These are phyloP conservation scores for Oryza meyeriana DNA, from an alignment of 176 grass and related monocot species.

Conservation along the genomic window DNA sequence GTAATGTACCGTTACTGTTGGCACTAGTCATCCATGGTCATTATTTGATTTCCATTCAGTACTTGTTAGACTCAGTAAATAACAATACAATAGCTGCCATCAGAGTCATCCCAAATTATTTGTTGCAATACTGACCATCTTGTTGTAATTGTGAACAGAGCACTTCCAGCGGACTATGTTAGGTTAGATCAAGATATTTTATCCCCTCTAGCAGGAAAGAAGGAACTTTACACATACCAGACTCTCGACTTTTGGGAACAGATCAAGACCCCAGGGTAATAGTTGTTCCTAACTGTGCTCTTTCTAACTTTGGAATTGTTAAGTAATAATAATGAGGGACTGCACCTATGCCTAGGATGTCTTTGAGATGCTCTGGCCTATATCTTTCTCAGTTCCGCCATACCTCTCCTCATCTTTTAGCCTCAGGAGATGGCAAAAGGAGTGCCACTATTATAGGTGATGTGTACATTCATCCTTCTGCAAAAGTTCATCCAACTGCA, in stretches of 20 bases:
- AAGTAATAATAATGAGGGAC: constrained; percentile 6
- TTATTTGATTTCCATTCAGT: neutral
- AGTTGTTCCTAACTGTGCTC: neutral
- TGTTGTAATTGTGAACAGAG: constrained; percentile 63
- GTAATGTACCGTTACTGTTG: neutral
- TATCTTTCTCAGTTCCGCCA: constrained; percentile 80
- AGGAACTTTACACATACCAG: constrained; percentile 88
- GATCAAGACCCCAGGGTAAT: constrained; percentile 96
- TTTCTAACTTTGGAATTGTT: constrained; percentile 10
- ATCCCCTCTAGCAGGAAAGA: constrained; percentile 96
- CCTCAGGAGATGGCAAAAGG: constrained; percentile 72
- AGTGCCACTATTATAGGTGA: constrained; percentile 76
- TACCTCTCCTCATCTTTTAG: constrained; percentile 82
- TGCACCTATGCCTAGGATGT: constrained; percentile 69
- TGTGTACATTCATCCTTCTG: constrained; percentile 97
- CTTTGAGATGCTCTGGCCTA: constrained; percentile 89
- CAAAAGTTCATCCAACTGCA: constrained; percentile 95
- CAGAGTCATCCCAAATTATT: neutral
- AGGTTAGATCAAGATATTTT: constrained; percentile 99
- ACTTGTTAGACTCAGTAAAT: neutral
- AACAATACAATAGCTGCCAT: neutral
- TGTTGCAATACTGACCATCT: neutral
- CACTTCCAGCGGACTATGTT: constrained; percentile 89
- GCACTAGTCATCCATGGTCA: neutral
- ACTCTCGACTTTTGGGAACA: constrained; percentile 99